phyloP scores from a whole-genome alignment of 2,329 filamentous ascomycete genomes.

The Apiospora sp. region DNA sequence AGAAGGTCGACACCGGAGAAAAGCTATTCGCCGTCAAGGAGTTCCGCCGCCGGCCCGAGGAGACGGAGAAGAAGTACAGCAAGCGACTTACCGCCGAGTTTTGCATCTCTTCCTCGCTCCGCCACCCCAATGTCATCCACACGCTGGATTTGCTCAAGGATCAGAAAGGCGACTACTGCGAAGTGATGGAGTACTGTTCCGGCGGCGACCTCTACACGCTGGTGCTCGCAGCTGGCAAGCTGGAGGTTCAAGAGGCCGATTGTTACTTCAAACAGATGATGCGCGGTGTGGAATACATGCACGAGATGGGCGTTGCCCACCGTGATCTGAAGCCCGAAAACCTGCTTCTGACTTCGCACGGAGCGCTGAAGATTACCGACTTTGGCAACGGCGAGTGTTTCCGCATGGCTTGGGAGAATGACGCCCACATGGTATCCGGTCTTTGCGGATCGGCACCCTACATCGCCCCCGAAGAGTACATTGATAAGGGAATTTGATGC shows the following conservation, averaged over 20 bases:
- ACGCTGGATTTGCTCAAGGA: slow-evolving; percentile 95
- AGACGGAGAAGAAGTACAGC: slow-evolving; percentile 97
- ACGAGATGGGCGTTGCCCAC: slow-evolving; percentile 98
- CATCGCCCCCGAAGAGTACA: slow-evolving; percentile 96
- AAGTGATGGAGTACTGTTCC: slow-evolving; percentile 99
- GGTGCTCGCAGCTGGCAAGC: slow-evolving; percentile 87
- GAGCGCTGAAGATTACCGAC: slow-evolving; percentile 95
- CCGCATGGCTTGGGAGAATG: slow-evolving; percentile 99
- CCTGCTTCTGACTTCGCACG: slow-evolving; percentile 88
- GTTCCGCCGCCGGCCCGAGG: slow-evolving; percentile 91
- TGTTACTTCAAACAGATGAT: slow-evolving; percentile 99
- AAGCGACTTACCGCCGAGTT: slow-evolving; percentile 97
- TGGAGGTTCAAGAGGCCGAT: slow-evolving; percentile 91
- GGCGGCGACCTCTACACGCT: slow-evolving; percentile 96
- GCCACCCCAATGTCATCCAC: slow-evolving; percentile 97
- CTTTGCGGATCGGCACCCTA: slow-evolving; percentile 97
- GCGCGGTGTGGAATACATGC: slow-evolving; percentile 98
- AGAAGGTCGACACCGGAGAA: slow-evolving; percentile 87
- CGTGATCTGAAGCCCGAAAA: slow-evolving; percentile 98
- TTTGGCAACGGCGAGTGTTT: slow-evolving; percentile 99
- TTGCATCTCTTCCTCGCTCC: slow-evolving; percentile 95
- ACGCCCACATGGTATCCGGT: slow-evolving; percentile 97
- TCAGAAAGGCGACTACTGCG: slow-evolving; percentile 95
- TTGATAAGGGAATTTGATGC: slow-evolving; percentile 94
- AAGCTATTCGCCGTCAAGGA: slow-evolving; percentile 98